Evolutionary conservation across 2,329 filamentous ascomycete species (phyloP).

Genomic region (Fusarium illudens): DNA sequence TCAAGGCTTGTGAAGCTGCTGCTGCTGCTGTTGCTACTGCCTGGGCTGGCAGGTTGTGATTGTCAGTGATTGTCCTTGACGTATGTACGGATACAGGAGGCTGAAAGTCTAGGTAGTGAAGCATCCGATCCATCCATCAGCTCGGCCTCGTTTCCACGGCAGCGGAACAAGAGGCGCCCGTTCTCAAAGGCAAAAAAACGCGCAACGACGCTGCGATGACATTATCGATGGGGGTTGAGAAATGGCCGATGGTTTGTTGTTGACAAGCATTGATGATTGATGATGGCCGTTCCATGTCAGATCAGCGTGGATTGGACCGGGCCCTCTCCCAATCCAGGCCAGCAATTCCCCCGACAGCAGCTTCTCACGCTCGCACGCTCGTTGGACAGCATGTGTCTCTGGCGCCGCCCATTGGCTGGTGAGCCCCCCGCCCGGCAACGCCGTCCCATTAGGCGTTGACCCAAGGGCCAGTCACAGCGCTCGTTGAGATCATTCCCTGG

Average conservation of each 20-base stretch:
- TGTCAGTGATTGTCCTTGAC: slow-evolving; percentile 24
- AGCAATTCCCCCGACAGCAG: slow-evolving; percentile 10
- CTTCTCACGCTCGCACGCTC: slow-evolving; percentile 9
- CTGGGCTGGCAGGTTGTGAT: slow-evolving; percentile 21
- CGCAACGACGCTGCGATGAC: slow-evolving; percentile 2
- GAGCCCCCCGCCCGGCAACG: slow-evolving; percentile 10
- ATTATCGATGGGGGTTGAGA: slow-evolving; percentile 1
- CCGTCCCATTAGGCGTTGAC: slow-evolving; percentile 24
- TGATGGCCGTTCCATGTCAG: slow-evolving; percentile 24
- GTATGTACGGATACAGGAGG: slow-evolving; percentile 3
- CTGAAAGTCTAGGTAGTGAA: slow-evolving; percentile 15
- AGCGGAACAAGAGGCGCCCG: slow-evolving; percentile 9
- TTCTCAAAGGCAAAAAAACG: neutral
- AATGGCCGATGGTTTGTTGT: slow-evolving; percentile 11
- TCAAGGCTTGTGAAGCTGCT: slow-evolving; percentile 16
- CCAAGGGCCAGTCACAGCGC: slow-evolving; percentile 1
- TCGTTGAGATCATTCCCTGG: slow-evolving; percentile 1
- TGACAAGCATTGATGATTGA: slow-evolving; percentile 14
- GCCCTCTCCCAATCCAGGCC: slow-evolving; percentile 16
- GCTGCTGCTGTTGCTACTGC: neutral
- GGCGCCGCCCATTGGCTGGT: slow-evolving; percentile 16
- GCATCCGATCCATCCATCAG: neutral
- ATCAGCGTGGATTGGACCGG: slow-evolving; percentile 25
- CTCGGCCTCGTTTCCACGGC: slow-evolving; percentile 3
- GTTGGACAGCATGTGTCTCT: slow-evolving; percentile 19